Conservation (phyloP, 2,329 filamentous ascomycete species). For the Aspergillus ruber region DNA sequence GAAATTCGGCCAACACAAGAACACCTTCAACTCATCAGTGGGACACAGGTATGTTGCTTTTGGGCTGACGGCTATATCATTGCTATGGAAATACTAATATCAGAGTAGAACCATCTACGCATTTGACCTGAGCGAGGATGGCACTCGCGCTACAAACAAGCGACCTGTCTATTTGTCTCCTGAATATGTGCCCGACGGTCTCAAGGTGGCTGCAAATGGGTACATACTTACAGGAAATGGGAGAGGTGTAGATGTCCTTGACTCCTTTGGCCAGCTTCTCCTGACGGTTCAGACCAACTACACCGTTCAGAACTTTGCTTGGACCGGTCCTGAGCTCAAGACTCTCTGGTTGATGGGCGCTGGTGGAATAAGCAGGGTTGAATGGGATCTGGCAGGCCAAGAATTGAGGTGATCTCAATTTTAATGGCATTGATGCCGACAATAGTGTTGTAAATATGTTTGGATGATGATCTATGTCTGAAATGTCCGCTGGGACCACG, state of each 20-base stretch:
- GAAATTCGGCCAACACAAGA: conserved; percentile 17
- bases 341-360: conserved; percentile 38
- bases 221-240: conserved; percentile 36
- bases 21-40: conserved; percentile 23
- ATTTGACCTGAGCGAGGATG: conserved; percentile 33
- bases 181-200: conserved; percentile 37
- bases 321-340: conserved; percentile 33
- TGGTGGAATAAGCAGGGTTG: conserved; percentile 33
- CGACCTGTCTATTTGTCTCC: conserved; percentile 35
- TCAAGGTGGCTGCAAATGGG: conserved; percentile 39
- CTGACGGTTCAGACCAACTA: conserved; percentile 39
- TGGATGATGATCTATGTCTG: too few species aligned
- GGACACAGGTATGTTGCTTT: conserved; percentile 10
- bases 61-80: background rate
- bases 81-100: background rate
- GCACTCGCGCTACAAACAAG: conserved; percentile 31
- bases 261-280: conserved; percentile 31
- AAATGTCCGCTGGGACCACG: too few species aligned
- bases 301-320: conserved; percentile 41
- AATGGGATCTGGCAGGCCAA: conserved; percentile 32
- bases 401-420: conserved; percentile 11
- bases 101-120: conserved; percentile 29
- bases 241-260: conserved; percentile 36
- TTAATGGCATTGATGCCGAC: too few species aligned
- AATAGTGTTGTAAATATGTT: too few species aligned